Base-by-base conservation (phyloP, 768 basidiomycete genomes). In the Pleurotus tuoliensis region DNA sequence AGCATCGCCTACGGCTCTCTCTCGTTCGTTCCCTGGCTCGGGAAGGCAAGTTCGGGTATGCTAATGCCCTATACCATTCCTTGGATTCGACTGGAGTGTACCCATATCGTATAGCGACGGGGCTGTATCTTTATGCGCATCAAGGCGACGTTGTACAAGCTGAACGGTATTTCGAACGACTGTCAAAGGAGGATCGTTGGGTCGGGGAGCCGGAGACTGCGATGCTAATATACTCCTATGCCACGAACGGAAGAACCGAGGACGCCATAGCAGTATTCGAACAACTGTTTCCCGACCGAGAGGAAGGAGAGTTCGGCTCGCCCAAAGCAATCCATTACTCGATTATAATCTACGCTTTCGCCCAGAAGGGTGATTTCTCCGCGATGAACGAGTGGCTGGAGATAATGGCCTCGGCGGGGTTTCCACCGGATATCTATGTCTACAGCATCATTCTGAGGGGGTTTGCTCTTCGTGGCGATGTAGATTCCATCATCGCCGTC, bases 361-460 rank as follows among this genome's bases (percentile, higher is more conserved):
- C 81, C 3, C 71, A 73, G 59, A 64, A 66, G 6, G 76, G 78
- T 6, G 75, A 86, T 59, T 65, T 74, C 41, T 66, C 71, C 27
- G 79, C 78, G 12, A 73, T 87, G 62, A 76, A 78, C 58, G 46
- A 55, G 61, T 88, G 86, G 86, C 62, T 91, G 56, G 67, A 71
- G 46, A 71, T 67, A 47, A 80, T 89, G 78, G 59, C 73, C 20
- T 63, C 73, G 12, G 75, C 73, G 20, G 82, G 82, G 11, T 62
- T 81, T 55, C 62, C 65, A 16, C 87, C 89, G 2, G 81, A 88
- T 64, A 64, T 71, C 38, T 69, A 81, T 56, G 70, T 86, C 37
- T 90, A 79, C 65, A 83, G 79, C 58, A 78, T 79, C 59, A 73
- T 92, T 56, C 72, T 94, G 39, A 72, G 81, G 54, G 73, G 76